These are phyloP conservation scores for Cutaneotrichosporon cutaneum DNA, from an alignment of 1,284 basidiomycete genomes.

Conservation along the genomic window DNA sequence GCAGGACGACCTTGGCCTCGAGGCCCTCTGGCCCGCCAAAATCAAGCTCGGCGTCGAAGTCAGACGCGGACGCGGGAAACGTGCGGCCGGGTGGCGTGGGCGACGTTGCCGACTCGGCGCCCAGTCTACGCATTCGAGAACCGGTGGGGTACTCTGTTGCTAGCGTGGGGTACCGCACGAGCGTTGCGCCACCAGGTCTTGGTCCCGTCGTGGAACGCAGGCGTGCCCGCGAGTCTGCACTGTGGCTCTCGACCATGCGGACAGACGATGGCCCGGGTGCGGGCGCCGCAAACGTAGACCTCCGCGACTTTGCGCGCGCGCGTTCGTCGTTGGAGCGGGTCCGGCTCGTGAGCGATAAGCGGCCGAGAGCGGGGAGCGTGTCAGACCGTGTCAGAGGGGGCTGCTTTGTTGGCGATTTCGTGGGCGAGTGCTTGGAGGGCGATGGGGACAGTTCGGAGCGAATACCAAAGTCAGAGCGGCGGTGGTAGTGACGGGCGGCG, in stretches of 20 bases:
- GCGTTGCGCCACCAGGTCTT: conserved; percentile 7
- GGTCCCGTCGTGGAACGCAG: conserved; percentile 21
- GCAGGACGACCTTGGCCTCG: conserved; percentile 95
- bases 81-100: conserved; percentile 6
- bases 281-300: conserved; percentile 31
- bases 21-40: conserved; percentile 54
- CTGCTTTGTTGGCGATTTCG: conserved; percentile 18
- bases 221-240: conserved; percentile 34
- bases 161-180: conserved; percentile 20
- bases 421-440: background rate
- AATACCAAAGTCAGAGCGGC: background rate
- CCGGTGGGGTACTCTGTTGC: conserved; percentile 18
- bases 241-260: conserved; percentile 39
- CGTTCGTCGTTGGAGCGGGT: conserved; percentile 10
- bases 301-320: conserved; percentile 1
- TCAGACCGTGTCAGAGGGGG: conserved; percentile 5
- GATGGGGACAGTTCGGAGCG: background rate
- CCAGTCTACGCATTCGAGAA: background rate
- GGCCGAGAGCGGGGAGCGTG: conserved; percentile 18
- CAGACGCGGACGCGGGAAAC: conserved; percentile 1
- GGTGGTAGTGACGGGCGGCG: background rate
- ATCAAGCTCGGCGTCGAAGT: conserved; percentile 27
- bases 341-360: conserved; percentile 8
- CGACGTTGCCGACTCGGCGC: conserved; percentile 2
- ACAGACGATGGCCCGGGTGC: conserved; percentile 33